Percentiles rank a stretch among this genome's conserved stretches.
Evolutionary conservation across 768 basidiomycete genomes (phyloP).

Genomic region (Amanita exitialis): DNA sequence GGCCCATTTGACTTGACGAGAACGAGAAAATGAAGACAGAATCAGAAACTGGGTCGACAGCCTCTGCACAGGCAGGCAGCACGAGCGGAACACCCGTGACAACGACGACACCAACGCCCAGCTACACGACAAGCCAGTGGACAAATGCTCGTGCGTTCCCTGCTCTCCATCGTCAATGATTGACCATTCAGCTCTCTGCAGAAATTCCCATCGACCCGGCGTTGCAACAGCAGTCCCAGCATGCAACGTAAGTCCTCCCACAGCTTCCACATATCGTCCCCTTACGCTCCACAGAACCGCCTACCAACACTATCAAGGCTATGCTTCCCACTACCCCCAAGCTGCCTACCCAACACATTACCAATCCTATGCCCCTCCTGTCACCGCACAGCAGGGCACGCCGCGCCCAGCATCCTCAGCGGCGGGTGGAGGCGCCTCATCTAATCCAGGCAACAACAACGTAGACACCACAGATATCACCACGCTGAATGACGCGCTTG

Average conservation of each 20-base stretch:
- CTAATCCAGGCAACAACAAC: conserved; percentile 12
- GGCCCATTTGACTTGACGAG: neutral
- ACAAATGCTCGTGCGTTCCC: conserved; percentile 17
- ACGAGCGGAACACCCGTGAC: conserved; percentile 7
- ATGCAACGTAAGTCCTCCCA: conserved; percentile 27
- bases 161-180: no score
- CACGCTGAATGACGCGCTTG: conserved; percentile 75
- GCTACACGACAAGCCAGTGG: conserved; percentile 22
- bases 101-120: conserved; percentile 17
- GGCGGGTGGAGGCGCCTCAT: conserved; percentile 10
- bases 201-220: conserved; percentile 62
- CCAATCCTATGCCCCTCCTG: conserved; percentile 26
- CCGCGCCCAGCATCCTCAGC: conserved; percentile 8
- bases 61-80: conserved; percentile 1
- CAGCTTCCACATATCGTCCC: conserved; percentile 9
- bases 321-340: conserved; percentile 33
- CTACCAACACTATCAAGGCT: conserved; percentile 41
- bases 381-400: conserved; percentile 16
- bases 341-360: conserved; percentile 38
- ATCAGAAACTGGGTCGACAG: conserved; percentile 14
- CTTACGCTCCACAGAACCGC: conserved; percentile 24
- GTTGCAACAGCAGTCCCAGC: conserved; percentile 49
- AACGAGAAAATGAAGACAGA: conserved; percentile 30
- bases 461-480: conserved; percentile 66
- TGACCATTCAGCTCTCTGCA: conserved; percentile 12